Conservation (phyloP, 2,329 filamentous ascomycete species). For the Tympanopsis confertula region DNA sequence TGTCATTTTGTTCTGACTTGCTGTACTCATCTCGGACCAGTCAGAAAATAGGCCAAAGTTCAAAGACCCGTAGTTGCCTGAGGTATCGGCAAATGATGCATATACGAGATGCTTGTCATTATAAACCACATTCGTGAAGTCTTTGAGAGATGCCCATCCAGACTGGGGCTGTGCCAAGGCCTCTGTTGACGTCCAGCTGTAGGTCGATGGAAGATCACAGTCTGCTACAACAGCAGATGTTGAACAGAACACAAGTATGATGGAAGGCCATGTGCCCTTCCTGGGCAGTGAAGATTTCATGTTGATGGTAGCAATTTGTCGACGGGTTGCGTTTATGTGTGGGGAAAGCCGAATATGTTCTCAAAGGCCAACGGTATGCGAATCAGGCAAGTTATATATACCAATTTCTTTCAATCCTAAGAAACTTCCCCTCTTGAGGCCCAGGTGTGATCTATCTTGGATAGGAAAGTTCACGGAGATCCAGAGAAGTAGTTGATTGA, state of each 20-base stretch:
- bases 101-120: conserved; percentile 52
- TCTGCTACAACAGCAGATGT: conserved; percentile 3
- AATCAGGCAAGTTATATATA: too few relatives aligned
- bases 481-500: too few relatives aligned
- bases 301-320: too few relatives aligned
- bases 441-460: too few relatives aligned
- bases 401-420: too few relatives aligned
- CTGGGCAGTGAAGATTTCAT: too few relatives aligned
- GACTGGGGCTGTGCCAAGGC: conserved; percentile 36
- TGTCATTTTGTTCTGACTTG: conserved; percentile 38
- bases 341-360: too few relatives aligned
- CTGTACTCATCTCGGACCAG: conserved; percentile 37
- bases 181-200: conserved; percentile 40
- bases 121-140: conserved; percentile 44
- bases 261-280: too few relatives aligned
- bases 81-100: conserved; percentile 31
- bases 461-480: too few relatives aligned
- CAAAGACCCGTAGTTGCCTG: conserved; percentile 41
- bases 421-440: too few relatives aligned
- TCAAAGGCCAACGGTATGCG: too few relatives aligned
- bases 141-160: conserved; percentile 48
- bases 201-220: conserved; percentile 41
- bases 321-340: too few relatives aligned
- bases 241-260: neutral
- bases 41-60: conserved; percentile 40